Conservation (phyloP, 2,329 filamentous ascomycete genomes). For the Parascedosporium putredinis region DNA sequence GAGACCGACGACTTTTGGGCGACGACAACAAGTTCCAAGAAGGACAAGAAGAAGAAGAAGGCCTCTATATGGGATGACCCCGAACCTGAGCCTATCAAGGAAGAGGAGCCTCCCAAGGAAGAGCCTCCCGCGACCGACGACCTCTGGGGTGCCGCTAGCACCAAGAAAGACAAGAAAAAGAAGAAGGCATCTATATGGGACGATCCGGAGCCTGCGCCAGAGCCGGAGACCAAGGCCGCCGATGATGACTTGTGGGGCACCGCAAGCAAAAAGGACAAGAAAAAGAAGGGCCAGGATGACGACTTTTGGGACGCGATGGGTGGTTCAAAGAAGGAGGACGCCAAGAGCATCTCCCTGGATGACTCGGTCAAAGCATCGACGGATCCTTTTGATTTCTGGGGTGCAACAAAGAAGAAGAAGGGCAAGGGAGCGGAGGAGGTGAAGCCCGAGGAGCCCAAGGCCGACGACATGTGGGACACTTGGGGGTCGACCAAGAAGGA, state of each 20-base stretch:
- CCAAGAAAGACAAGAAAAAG: slow-evolving; percentile 11
- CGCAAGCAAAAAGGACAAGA: slow-evolving; percentile 13
- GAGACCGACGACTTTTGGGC: slow-evolving; percentile 8
- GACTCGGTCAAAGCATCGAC: slow-evolving; percentile 14
- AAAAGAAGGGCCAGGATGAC: slow-evolving; percentile 15
- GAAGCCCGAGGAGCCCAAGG: slow-evolving; percentile 20
- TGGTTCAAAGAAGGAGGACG: slow-evolving; percentile 19
- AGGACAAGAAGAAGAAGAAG: slow-evolving; percentile 28
- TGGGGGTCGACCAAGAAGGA: slow-evolving; percentile 30
- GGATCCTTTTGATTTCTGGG: slow-evolving; percentile 11
- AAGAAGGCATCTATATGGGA: slow-evolving; percentile 11
- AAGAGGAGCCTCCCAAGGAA: slow-evolving; percentile 13
- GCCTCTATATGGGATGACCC: slow-evolving; percentile 12
- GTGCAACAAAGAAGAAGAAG: slow-evolving; percentile 19
- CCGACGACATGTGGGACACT: slow-evolving; percentile 13
- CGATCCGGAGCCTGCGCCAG: slow-evolving; percentile 1
- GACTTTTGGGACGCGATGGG: slow-evolving; percentile 18
- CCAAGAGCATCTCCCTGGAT: slow-evolving; percentile 11
- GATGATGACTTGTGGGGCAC: slow-evolving; percentile 16
- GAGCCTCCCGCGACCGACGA: slow-evolving; percentile 3
- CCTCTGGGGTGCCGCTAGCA: slow-evolving; percentile 18
- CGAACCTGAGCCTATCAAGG: slow-evolving; percentile 12
- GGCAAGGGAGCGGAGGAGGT: slow-evolving; percentile 7
- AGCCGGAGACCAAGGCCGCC: slow-evolving; percentile 7
- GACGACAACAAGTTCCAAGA: slow-evolving; percentile 18